Evolutionary conservation across 2,329 filamentous ascomycete species (phyloP).

Genomic region (Periconia digitata): DNA sequence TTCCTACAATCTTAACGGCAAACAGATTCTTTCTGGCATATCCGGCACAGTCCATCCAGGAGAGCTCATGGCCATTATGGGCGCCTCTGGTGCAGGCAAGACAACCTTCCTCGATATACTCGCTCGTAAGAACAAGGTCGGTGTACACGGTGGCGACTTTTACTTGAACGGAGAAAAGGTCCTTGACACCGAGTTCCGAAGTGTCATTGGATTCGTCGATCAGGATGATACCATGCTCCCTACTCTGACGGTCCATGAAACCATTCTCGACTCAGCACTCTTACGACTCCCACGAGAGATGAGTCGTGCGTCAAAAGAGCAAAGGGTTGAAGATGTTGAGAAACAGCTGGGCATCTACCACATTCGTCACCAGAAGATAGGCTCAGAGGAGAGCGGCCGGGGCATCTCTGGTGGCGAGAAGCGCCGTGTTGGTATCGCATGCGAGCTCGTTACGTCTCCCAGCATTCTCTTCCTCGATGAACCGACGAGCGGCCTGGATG

Average conservation of each 20-base stretch:
- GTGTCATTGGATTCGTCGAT: conserved; percentile 93
- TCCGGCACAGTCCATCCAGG: conserved; percentile 88
- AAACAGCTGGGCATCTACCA: conserved; percentile 92
- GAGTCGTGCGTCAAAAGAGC: conserved; percentile 83
- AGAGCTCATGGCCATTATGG: conserved; percentile 98
- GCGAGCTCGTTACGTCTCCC: conserved; percentile 94
- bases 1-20: conserved; percentile 83
- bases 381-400: conserved; percentile 91
- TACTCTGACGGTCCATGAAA: conserved; percentile 95
- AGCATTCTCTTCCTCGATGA: conserved; percentile 97
- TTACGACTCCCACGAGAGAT: conserved; percentile 91
- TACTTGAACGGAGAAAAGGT: conserved; percentile 94
- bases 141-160: conserved; percentile 75
- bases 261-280: conserved; percentile 90
- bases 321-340: conserved; percentile 89
- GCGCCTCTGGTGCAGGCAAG: conserved; percentile 94
- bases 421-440: conserved; percentile 92
- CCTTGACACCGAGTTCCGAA: conserved; percentile 80
- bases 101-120: conserved; percentile 96
- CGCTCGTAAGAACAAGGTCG: conserved; percentile 95
- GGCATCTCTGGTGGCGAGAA: conserved; percentile 98
- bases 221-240: conserved; percentile 97
- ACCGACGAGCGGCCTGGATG: conserved; percentile 92
- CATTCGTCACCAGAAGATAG: conserved; percentile 93
- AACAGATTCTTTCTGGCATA: conserved; percentile 77